These are phyloP conservation scores for Coniella lustricola DNA, from an alignment of 2,329 filamentous ascomycete species.

Conservation along the genomic window DNA sequence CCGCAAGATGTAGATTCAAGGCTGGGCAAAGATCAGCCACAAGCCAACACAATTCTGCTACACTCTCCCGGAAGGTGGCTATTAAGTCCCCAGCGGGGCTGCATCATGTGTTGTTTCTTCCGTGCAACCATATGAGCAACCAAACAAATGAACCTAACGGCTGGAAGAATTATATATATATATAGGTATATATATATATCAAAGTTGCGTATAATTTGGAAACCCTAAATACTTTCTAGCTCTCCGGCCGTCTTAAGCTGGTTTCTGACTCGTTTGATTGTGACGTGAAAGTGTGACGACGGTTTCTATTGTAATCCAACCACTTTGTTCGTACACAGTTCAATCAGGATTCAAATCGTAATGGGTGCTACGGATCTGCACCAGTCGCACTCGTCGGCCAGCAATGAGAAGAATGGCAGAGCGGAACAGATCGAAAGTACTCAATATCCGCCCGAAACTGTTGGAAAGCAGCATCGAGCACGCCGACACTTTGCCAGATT, in stretches of 20 bases:
- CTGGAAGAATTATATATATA: too few species aligned
- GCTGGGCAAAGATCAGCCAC: neutral
- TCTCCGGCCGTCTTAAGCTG: too few species aligned
- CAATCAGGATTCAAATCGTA: too few species aligned
- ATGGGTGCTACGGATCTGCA: neutral
- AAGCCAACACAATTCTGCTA: neutral
- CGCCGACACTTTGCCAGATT: neutral
- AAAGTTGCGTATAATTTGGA: too few species aligned
- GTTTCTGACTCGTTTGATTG: too few species aligned
- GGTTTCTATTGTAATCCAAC: too few species aligned
- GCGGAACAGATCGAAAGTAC: neutral
- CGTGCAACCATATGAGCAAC: neutral
- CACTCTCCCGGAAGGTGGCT: neutral
- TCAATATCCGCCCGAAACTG: neutral
- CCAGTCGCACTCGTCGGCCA: neutral
- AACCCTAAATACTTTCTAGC: too few species aligned
- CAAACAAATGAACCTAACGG: neutral
- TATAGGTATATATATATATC: too few species aligned
- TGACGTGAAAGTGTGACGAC: too few species aligned
- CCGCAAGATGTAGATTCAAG: neutral
- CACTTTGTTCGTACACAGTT: too few species aligned
- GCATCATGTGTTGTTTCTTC: neutral
- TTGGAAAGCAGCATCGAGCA: neutral
- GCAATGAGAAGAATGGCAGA: neutral
- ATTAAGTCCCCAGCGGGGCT: conserved; percentile 5